A percentile compares a stretch with the other conserved stretches of the same genome.
phyloP scores from a whole-genome alignment of 257 asterid genomes.

The Leonotis leonurus region DNA sequence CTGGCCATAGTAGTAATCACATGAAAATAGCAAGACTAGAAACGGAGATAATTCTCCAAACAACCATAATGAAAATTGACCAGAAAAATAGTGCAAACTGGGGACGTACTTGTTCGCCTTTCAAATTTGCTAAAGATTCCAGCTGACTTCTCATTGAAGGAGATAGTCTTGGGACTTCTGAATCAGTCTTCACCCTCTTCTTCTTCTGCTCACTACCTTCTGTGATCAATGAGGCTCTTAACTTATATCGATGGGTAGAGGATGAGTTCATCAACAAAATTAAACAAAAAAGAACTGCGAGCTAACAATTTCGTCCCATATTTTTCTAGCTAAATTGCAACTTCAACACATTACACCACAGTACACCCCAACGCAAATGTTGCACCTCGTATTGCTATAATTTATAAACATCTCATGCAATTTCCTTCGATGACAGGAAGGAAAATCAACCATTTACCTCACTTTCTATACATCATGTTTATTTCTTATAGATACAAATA shows the following conservation, averaged over 20 bases:
- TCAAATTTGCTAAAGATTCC: constrained; percentile 77
- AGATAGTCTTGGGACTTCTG: constrained; percentile 59
- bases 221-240: constrained; percentile 32
- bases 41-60: neutral
- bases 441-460: neutral
- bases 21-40: neutral
- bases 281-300: too few species aligned
- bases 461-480: neutral
- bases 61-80: neutral
- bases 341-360: neutral
- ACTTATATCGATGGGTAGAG: constrained; percentile 14
- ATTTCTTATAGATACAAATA: neutral
- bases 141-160: constrained; percentile 58
- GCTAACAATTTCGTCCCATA: too few species aligned
- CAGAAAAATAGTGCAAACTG: constrained; percentile 3
- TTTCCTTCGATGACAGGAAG: constrained; percentile 3
- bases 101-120: constrained; percentile 84
- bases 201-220: constrained; percentile 85
- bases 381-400: neutral
- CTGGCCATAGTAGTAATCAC: neutral
- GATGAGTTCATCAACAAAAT: neutral
- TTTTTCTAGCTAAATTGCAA: constrained; percentile 8
- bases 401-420: too few species aligned
- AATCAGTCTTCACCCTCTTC: constrained; percentile 74
- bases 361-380: neutral